Conservation (phyloP, 2,329 filamentous ascomycete species). For the Ceratocystis huliohia region DNA sequence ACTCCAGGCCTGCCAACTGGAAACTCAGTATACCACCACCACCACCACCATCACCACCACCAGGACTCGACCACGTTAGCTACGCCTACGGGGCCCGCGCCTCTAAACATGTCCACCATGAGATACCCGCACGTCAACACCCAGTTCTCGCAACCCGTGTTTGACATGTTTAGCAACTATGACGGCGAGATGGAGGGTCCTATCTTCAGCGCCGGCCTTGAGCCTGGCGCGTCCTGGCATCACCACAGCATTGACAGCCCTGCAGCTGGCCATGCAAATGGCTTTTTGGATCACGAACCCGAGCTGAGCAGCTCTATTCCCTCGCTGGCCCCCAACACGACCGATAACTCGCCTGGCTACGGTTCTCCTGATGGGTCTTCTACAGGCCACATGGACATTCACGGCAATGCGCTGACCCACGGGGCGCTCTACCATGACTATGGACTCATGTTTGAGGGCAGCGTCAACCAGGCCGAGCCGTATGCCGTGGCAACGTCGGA, state of each 20-base stretch:
- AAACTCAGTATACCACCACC: neutral
- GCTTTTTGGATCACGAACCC: slow-evolving; percentile 8
- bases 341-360: slow-evolving; percentile 16
- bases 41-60: neutral
- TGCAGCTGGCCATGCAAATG: slow-evolving; percentile 6
- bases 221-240: slow-evolving; percentile 1
- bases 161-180: slow-evolving; percentile 1
- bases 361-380: slow-evolving; percentile 13
- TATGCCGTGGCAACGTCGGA: slow-evolving; percentile 8
- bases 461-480: slow-evolving; percentile 7
- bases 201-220: slow-evolving; percentile 7
- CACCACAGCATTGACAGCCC: slow-evolving; percentile 16
- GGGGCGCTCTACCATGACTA: slow-evolving; percentile 9
- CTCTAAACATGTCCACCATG: slow-evolving; percentile 46
- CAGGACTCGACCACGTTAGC: neutral
- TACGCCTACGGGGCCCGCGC: slow-evolving; percentile 33
- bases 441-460: slow-evolving; percentile 15
- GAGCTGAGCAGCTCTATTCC: slow-evolving; percentile 19
- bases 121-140: slow-evolving; percentile 31
- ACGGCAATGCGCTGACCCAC: slow-evolving; percentile 8
- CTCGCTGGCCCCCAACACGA: slow-evolving; percentile 13
- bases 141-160: neutral
- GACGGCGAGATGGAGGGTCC: slow-evolving; percentile 8
- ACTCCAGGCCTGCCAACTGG: neutral
- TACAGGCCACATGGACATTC: neutral